Evolutionary conservation across 2,329 filamentous ascomycete species (phyloP).

Genomic region (Colletotrichum liriopes): DNA sequence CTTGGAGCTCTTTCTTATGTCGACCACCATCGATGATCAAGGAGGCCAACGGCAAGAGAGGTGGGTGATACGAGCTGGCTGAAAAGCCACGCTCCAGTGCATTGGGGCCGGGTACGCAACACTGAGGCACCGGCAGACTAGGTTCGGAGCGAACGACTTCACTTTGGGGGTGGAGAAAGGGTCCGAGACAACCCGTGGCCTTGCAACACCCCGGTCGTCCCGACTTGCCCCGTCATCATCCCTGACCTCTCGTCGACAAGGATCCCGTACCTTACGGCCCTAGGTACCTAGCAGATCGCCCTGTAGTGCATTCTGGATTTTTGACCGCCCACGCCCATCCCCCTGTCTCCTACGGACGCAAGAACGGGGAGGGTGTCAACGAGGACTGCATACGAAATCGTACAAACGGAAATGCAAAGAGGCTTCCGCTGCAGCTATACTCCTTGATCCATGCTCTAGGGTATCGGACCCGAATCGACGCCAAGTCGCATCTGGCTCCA

Average conservation of each 20-base stretch:
- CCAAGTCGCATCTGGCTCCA: conserved; percentile 30
- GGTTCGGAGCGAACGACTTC: conserved; percentile 28
- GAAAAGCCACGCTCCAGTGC: conserved; percentile 18
- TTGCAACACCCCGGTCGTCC: conserved; percentile 31
- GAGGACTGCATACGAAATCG: conserved; percentile 32
- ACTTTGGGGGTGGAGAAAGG: conserved; percentile 39
- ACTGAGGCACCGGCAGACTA: conserved; percentile 2
- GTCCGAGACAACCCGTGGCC: conserved; percentile 41
- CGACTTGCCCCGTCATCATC: conserved; percentile 35
- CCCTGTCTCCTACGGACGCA: conserved; percentile 38
- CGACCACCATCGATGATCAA: conserved; percentile 24
- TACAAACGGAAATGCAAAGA: conserved; percentile 35
- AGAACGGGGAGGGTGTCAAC: conserved; percentile 36
- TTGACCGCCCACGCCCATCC: conserved; percentile 25
- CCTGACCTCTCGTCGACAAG: conserved; percentile 26
- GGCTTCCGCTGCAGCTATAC: conserved; percentile 39
- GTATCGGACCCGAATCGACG: conserved; percentile 40
- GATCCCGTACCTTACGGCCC: conserved; percentile 37
- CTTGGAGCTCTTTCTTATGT: conserved; percentile 40
- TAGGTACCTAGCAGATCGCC: conserved; percentile 39
- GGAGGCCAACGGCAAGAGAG: conserved; percentile 26
- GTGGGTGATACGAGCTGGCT: conserved; percentile 27
- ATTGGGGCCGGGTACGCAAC: conserved; percentile 22
- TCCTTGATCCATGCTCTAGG: conserved; percentile 35
- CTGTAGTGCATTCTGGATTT: conserved; percentile 24